Evolutionary conservation across 805 yeast species (phyloP), one percentile per base, ranked within the genome.

Genomic region (Metschnikowia arizonensis): DNA sequence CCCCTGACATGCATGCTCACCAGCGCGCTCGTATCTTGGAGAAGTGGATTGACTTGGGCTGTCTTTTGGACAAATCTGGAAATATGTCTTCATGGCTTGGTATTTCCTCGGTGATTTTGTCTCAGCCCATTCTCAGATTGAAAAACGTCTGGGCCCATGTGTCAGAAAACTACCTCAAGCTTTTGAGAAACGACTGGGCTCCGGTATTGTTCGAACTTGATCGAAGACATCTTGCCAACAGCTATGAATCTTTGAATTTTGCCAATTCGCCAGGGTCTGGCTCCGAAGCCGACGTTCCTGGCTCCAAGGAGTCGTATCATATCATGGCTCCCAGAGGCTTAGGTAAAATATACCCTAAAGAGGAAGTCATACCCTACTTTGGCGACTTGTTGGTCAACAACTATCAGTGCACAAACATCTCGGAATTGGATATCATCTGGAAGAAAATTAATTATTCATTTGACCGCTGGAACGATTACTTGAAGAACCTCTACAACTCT

Each of bases 11-110:
- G 2, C 43, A 47, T 10, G 52, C 63, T 17, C 77, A 69, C 47
- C 60, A 63, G 25, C 74, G 93, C 47, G 95, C 95, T 0, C 65
- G 76, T 33, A 57, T 89, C 3, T 62, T 91, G 30, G 80, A 81
- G 38, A 83, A 81, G 59, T 91, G 98, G 98, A 85, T 90, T 34
- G 81, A 81, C 49, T 70, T 91, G 35, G 98, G 97, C 3, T 79
- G 84, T 50, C 68, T 72, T 23, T 77, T 91, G 50, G 93, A 88
- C 57, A 78, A 78, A 48, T 68, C 78, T 25, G 98, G 98, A 40
- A 95, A 91, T 60, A 88, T 88, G 90, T 90, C 89, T 0, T 83
- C 93, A 25, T 91, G 97, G 97, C 68, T 88, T 19, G 96, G 96
- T 0, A 81, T 91, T 53, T 88, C 96, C 1, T 82, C 93, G 0